These are phyloP conservation scores for Arbutus unedo DNA, from an alignment of 148 eudicot genomes.

Conservation along the genomic window DNA sequence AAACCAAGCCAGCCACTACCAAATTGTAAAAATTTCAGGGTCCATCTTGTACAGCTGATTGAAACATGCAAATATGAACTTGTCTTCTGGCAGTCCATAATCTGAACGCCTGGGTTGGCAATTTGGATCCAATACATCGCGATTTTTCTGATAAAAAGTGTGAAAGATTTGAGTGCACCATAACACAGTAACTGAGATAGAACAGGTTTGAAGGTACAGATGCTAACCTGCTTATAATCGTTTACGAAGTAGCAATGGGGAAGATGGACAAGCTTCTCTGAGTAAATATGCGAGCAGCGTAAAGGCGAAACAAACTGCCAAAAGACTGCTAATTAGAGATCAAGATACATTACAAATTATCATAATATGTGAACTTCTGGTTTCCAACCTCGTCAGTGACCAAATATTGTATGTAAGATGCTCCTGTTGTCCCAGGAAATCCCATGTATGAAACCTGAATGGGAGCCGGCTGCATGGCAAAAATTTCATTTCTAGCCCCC, in stretches of 20 bases:
- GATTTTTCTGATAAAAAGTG: conserved; percentile 58
- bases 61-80: conserved; percentile 92
- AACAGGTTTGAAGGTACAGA: neutral
- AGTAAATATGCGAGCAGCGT: conserved; percentile 63
- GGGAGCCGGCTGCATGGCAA: conserved; percentile 99
- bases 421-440: conserved; percentile 97
- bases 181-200: neutral
- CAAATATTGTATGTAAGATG: conserved; percentile 82
- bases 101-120: conserved; percentile 78
- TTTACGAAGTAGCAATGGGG: conserved; percentile 30
- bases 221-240: conserved; percentile 89
- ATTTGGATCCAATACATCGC: conserved; percentile 73
- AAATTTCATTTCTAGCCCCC: conserved; percentile 99
- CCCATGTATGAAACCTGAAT: conserved; percentile 99
- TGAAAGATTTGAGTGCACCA: conserved; percentile 7
- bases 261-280: conserved; percentile 80
- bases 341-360: neutral
- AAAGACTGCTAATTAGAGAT: neutral
- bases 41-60: conserved; percentile 98
- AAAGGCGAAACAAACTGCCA: conserved; percentile 93
- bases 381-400: conserved; percentile 84
- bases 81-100: conserved; percentile 90
- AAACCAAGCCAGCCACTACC: conserved; percentile 57
- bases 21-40: conserved; percentile 80
- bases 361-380: neutral